Evolutionary conservation across 768 basidiomycete genomes (phyloP).

Genomic region (Dioszegia crocea): DNA sequence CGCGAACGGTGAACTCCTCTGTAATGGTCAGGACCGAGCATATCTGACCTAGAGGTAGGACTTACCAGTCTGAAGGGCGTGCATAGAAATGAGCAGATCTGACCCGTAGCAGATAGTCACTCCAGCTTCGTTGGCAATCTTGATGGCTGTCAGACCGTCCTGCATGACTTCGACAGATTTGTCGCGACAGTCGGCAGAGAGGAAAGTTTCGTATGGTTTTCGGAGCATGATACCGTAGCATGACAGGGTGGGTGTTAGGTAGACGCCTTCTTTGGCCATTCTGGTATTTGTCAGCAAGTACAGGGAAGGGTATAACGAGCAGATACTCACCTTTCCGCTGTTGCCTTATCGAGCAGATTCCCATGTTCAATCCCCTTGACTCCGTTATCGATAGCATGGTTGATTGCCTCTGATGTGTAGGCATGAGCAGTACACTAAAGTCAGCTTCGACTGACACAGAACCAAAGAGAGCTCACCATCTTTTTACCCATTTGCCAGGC

Average conservation of each 20-base stretch:
- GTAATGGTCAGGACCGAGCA: neutral
- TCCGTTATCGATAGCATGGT: slow-evolving; percentile 55
- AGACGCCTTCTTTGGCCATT: slow-evolving; percentile 54
- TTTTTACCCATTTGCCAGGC: slow-evolving; percentile 52
- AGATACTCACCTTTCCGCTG: slow-evolving; percentile 48
- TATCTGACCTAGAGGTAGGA: neutral
- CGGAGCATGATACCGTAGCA: slow-evolving; percentile 54
- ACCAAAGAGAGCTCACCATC: slow-evolving; percentile 14
- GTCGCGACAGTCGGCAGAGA: slow-evolving; percentile 50
- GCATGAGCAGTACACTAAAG: slow-evolving; percentile 46
- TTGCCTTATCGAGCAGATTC: slow-evolving; percentile 52
- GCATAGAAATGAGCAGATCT: slow-evolving; percentile 59
- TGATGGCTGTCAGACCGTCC: slow-evolving; percentile 52
- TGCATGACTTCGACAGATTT: slow-evolving; percentile 54
- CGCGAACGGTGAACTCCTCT: slow-evolving; percentile 55
- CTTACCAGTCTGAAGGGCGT: slow-evolving; percentile 57
- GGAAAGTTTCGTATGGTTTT: slow-evolving; percentile 53
- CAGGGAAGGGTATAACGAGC: neutral
- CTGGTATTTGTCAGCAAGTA: slow-evolving; percentile 7
- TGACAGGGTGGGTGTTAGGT: slow-evolving; percentile 53
- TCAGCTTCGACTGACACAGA: neutral
- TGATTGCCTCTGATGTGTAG: slow-evolving; percentile 52
- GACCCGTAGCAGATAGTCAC: slow-evolving; percentile 52
- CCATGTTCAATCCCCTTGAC: slow-evolving; percentile 56
- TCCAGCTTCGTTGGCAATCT: slow-evolving; percentile 52